Evolutionary conservation across 768 basidiomycete species (phyloP).

Genomic region (Podaxis carcinomalis): DNA sequence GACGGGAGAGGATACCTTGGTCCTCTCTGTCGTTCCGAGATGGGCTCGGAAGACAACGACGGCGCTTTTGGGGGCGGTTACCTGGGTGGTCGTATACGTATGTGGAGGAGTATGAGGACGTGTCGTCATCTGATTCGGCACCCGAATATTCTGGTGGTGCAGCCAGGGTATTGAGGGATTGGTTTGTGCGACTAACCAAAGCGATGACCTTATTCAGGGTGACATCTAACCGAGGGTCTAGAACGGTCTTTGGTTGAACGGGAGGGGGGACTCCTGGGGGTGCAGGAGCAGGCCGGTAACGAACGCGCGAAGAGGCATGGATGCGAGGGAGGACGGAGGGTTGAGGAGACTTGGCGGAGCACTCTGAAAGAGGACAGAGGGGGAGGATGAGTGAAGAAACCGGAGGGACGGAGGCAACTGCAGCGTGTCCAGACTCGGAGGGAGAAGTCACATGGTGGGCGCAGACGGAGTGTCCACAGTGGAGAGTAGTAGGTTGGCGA

Average conservation of each 20-base stretch:
- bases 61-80: constrained; percentile 26
- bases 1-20: constrained; percentile 30
- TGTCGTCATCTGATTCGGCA: constrained; percentile 20
- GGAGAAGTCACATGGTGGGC: constrained; percentile 34
- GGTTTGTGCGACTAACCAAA: constrained; percentile 29
- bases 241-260: constrained; percentile 14
- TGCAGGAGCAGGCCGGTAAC: constrained; percentile 29
- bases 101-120: constrained; percentile 13
- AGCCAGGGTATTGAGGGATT: constrained; percentile 12
- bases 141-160: constrained; percentile 25
- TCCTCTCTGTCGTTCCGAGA: constrained; percentile 15
- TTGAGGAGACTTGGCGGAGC: constrained; percentile 19
- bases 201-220: constrained; percentile 51
- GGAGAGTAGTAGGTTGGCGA: constrained; percentile 62
- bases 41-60: constrained; percentile 17
- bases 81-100: constrained; percentile 10
- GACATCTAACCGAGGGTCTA: constrained; percentile 39
- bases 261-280: constrained; percentile 12
- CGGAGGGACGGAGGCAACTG: background rate
- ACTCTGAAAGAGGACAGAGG: constrained; percentile 30
- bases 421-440: constrained; percentile 15
- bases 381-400: constrained; percentile 4
- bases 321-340: constrained; percentile 30
- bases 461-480: constrained; percentile 85
- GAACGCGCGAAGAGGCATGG: constrained; percentile 33